Evolutionary conservation across 177 flowering plant species (phyloP).

Genomic region (Tripterygium wilfordii): DNA sequence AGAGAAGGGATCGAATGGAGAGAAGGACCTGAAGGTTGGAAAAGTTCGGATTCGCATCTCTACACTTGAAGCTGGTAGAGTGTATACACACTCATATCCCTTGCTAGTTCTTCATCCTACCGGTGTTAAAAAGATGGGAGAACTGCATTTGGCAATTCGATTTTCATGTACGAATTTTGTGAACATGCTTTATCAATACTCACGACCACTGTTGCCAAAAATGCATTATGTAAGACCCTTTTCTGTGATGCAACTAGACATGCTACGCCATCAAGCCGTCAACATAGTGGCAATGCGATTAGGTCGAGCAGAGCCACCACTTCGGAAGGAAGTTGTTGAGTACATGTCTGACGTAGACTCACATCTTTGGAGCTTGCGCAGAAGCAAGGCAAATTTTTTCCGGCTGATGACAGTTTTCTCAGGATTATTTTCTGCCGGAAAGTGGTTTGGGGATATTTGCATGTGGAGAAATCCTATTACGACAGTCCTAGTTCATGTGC

Average conservation of each 20-base stretch:
- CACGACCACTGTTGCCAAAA: conserved; percentile 77
- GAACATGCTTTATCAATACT: conserved; percentile 75
- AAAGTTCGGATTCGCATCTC: conserved; percentile 87
- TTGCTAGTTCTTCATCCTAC: conserved; percentile 76
- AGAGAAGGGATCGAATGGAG: conserved; percentile 44
- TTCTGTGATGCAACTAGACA: conserved; percentile 59
- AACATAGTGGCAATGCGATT: conserved; percentile 76
- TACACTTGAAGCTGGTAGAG: conserved; percentile 81
- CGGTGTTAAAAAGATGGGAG: conserved; percentile 94
- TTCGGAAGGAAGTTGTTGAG: conserved; percentile 84
- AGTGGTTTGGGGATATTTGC: conserved; percentile 80
- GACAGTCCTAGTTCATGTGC: conserved; percentile 82
- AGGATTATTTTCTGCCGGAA: conserved; percentile 61
- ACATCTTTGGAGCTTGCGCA: conserved; percentile 90
- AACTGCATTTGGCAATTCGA: conserved; percentile 79
- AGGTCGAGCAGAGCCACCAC: conserved; percentile 87
- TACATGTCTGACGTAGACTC: conserved; percentile 94
- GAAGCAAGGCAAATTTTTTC: conserved; percentile 89
- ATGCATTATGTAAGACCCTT: conserved; percentile 86
- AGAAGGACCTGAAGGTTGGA: conserved; percentile 63
- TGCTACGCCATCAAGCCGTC: conserved; percentile 82
- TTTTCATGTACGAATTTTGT: conserved; percentile 75
- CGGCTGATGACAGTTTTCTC: conserved; percentile 77
- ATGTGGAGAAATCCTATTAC: conserved; percentile 89
- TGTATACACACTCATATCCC: conserved; percentile 86